These are phyloP conservation scores for carrot (Daucus carota) DNA, from an alignment of 129 eudicot species.

Conservation along the genomic window DNA sequence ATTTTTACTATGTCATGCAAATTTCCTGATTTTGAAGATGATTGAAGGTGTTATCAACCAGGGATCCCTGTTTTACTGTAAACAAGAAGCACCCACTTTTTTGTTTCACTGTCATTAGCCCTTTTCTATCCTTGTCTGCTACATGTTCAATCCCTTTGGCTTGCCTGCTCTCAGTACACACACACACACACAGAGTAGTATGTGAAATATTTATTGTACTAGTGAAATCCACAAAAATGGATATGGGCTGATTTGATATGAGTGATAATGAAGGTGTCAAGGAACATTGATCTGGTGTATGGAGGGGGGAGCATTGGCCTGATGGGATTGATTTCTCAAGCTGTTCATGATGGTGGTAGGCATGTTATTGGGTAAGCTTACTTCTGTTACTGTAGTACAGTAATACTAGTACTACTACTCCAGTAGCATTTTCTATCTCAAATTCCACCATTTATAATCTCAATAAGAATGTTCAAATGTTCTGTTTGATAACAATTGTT, in stretches of 20 bases:
- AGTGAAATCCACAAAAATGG: neutral
- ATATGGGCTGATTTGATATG: constrained; percentile 25
- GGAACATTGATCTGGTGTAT: constrained; percentile 97
- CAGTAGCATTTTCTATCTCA: neutral
- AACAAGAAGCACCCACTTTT: neutral
- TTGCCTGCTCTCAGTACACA: too few species aligned
- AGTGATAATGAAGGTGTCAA: constrained; percentile 59
- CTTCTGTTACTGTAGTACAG: neutral
- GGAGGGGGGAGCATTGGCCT: constrained; percentile 99
- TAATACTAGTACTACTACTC: too few species aligned
- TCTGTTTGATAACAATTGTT: neutral
- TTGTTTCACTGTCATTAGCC: neutral
- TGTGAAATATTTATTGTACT: too few species aligned
- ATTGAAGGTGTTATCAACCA: neutral
- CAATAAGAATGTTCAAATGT: constrained; percentile 18
- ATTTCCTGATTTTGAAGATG: constrained; percentile 1
- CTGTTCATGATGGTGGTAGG: constrained; percentile 98
- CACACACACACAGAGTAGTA: neutral
- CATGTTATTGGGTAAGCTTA: constrained; percentile 83
- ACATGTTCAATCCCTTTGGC: neutral
- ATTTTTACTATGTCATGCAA: neutral
- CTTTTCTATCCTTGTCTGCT: neutral
- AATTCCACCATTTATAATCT: constrained; percentile 23
- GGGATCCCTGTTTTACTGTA: neutral
- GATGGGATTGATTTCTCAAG: constrained; percentile 97